phyloP scores from a whole-genome alignment of 2,329 filamentous ascomycete species.

The Cryphonectria nitschkei region DNA sequence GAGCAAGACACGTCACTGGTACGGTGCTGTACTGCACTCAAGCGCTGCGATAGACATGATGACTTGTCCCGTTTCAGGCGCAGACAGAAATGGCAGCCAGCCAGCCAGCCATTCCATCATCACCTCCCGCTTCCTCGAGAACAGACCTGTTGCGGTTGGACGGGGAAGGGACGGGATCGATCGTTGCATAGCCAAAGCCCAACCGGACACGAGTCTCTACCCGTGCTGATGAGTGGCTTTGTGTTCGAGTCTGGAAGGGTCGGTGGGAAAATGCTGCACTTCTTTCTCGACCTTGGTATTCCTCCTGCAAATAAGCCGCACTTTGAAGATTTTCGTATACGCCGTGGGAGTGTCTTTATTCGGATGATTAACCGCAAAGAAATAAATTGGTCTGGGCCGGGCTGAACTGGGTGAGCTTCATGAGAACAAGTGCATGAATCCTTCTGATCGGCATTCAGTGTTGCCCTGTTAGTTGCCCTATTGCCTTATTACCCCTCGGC shows the following conservation, averaged over 20 bases:
- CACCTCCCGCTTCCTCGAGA: not conserved
- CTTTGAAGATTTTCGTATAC: not conserved
- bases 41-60: not conserved
- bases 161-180: not conserved
- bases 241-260: not conserved
- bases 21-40: not conserved
- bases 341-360: not conserved
- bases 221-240: not conserved
- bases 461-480: not conserved
- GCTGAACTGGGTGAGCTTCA: not conserved
- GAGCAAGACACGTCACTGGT: constrained; percentile 9
- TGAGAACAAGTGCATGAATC: not conserved
- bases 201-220: not conserved
- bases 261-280: not conserved
- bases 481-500: not conserved
- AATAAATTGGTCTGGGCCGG: not conserved
- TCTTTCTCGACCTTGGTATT: too few species aligned
- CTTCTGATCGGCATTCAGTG: not conserved
- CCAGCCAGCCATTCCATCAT: not conserved
- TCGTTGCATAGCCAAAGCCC: not conserved
- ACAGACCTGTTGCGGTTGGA: not conserved
- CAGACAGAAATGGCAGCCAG: not conserved
- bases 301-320: not conserved
- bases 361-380: not conserved
- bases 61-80: constrained; percentile 11